phyloP scores from a whole-genome alignment of 768 basidiomycete species.

The Mrakia hoshinonis region DNA sequence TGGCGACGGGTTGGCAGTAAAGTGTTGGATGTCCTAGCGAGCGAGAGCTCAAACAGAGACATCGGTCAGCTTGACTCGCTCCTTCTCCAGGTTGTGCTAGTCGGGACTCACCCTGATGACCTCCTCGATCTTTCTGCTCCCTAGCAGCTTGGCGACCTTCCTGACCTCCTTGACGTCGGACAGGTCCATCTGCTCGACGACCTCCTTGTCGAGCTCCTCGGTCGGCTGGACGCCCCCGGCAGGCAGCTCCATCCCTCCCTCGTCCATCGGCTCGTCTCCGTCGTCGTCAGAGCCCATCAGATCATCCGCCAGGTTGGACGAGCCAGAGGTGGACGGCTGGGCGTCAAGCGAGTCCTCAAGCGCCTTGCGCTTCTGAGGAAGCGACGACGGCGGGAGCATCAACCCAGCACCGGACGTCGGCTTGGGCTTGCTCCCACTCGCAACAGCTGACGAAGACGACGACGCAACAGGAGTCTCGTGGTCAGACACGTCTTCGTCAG shows the following conservation, averaged over 20 bases:
- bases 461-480: conserved; percentile 11
- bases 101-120: conserved; percentile 57
- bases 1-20: conserved; percentile 66
- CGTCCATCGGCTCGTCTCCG: conserved; percentile 44
- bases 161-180: conserved; percentile 72
- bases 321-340: conserved; percentile 44
- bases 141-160: conserved; percentile 79
- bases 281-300: conserved; percentile 44
- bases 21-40: conserved; percentile 80
- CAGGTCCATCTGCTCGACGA: conserved; percentile 90
- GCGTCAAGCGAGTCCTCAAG: conserved; percentile 46
- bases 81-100: not conserved
- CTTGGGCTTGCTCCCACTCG: conserved; percentile 24
- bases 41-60: not conserved
- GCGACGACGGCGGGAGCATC: conserved; percentile 39
- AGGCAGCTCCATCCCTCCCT: conserved; percentile 56
- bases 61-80: conserved; percentile 3
- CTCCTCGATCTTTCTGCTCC: conserved; percentile 78
- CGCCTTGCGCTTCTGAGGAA: conserved; percentile 33
- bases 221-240: conserved; percentile 78
- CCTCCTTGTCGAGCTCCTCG: conserved; percentile 89
- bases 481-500: conserved; percentile 46
- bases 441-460: conserved; percentile 6
- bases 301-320: conserved; percentile 50
- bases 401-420: conserved; percentile 31